Conservation (phyloP, 2,329 filamentous ascomycete species). For the Colletotrichum sp. region DNA sequence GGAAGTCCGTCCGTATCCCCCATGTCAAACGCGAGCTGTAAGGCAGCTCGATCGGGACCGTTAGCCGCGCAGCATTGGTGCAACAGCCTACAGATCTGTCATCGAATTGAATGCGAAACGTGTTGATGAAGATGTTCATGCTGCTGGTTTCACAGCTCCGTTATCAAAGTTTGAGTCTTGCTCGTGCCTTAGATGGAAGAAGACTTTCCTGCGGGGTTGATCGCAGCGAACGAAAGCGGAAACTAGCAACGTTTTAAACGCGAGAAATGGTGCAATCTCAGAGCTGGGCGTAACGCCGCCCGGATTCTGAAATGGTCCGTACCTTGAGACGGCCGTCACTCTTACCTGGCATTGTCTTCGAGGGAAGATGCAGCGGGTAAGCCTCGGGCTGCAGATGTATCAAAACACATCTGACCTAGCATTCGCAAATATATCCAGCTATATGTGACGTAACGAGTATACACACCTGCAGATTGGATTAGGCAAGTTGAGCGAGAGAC, state of each 20-base stretch:
- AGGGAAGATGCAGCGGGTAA: background rate
- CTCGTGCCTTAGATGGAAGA: background rate
- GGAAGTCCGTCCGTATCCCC: background rate
- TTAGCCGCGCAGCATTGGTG: background rate
- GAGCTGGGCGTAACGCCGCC: background rate
- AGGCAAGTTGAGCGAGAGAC: background rate
- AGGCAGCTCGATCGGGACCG: background rate
- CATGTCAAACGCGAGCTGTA: background rate
- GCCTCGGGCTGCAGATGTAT: background rate
- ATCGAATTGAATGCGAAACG: background rate
- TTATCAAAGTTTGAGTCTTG: background rate
- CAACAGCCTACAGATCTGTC: background rate
- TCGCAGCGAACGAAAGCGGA: background rate
- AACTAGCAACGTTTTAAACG: background rate
- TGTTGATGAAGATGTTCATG: background rate
- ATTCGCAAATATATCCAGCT: background rate
- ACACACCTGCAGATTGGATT: background rate
- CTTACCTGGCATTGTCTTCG: background rate
- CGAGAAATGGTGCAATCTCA: background rate
- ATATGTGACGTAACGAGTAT: background rate
- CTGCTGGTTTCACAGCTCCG: background rate
- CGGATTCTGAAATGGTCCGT: background rate
- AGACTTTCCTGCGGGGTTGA: background rate
- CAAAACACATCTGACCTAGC: background rate
- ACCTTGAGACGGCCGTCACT: background rate